These are phyloP conservation scores for Kingdonia uniflora DNA, from an alignment of 164 flowering plant species.

Conservation along the genomic window DNA sequence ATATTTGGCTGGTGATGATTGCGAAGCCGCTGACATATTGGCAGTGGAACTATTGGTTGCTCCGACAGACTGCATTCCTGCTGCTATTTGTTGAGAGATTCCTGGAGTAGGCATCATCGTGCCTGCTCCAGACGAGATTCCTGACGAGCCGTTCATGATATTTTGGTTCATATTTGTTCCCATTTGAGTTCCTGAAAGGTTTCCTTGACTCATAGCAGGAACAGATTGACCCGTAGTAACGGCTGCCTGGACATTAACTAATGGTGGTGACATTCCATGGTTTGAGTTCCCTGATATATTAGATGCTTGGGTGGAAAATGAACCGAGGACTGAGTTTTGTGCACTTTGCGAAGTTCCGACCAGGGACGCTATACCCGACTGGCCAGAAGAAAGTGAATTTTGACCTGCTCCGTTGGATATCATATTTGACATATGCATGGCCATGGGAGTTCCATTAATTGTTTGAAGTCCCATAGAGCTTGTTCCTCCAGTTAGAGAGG, in stretches of 20 bases:
- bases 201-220: conserved; percentile 59
- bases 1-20: conserved; percentile 70
- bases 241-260: conserved; percentile 52
- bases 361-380: conserved; percentile 41
- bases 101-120: conserved; percentile 92
- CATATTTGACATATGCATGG: conserved; percentile 85
- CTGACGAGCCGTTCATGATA: conserved; percentile 44
- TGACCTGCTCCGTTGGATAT: conserved; percentile 80
- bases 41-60: neutral
- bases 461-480: conserved; percentile 59
- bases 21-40: conserved; percentile 28
- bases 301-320: conserved; percentile 47
- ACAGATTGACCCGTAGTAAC: conserved; percentile 54
- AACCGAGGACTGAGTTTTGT: conserved; percentile 44
- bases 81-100: conserved; percentile 56
- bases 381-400: conserved; percentile 56
- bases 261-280: conserved; percentile 51
- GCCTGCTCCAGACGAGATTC: conserved; percentile 48
- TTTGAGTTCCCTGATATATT: conserved; percentile 54
- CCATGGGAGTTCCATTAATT: conserved; percentile 58
- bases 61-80: conserved; percentile 20
- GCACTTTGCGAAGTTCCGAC: conserved; percentile 44
- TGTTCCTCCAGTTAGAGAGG: conserved; percentile 47
- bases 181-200: conserved; percentile 51
- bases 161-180: conserved; percentile 70